Conservation (phyloP, 2,329 filamentous ascomycete genomes). For the Pseudocercospora vitis region DNA sequence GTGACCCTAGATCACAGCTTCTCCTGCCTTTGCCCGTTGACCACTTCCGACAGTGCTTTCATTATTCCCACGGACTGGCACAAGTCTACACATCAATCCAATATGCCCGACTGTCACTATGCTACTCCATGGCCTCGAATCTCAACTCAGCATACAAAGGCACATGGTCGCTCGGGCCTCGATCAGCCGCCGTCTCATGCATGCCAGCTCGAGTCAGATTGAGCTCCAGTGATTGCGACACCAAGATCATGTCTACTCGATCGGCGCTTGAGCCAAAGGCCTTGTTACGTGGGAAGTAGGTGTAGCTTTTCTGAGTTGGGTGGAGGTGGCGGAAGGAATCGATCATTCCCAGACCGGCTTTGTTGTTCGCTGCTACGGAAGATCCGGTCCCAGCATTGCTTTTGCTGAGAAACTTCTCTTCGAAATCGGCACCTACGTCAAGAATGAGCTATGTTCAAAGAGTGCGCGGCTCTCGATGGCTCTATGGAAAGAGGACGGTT, state of each 20-base stretch:
- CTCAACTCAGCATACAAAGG: constrained; percentile 45
- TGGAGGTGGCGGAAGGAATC: constrained; percentile 53
- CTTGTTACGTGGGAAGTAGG: constrained; percentile 47
- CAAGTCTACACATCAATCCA: too few relatives aligned
- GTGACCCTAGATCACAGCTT: not conserved
- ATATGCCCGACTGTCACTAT: too few relatives aligned
- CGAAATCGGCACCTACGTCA: constrained; percentile 56
- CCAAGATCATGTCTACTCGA: constrained; percentile 54
- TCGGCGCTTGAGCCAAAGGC: constrained; percentile 55
- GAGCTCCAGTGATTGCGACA: constrained; percentile 43
- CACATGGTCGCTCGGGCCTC: constrained; percentile 56
- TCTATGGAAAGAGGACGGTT: too few relatives aligned
- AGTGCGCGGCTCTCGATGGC: too few relatives aligned
- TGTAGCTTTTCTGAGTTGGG: constrained; percentile 48
- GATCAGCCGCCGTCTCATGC: constrained; percentile 45
- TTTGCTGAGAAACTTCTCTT: constrained; percentile 47
- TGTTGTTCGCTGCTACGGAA: constrained; percentile 7
- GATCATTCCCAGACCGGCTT: constrained; percentile 38
- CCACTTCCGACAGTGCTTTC: too few relatives aligned
- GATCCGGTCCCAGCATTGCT: constrained; percentile 10
- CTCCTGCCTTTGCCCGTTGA: too few relatives aligned
- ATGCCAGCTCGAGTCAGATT: constrained; percentile 43
- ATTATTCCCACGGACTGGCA: too few relatives aligned
- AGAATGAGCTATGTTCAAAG: too few relatives aligned
- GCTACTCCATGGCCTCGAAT: not conserved